These are phyloP conservation scores for Chrysanthemum makinoi DNA, from an alignment of 129 eudicot species.

Conservation along the genomic window DNA sequence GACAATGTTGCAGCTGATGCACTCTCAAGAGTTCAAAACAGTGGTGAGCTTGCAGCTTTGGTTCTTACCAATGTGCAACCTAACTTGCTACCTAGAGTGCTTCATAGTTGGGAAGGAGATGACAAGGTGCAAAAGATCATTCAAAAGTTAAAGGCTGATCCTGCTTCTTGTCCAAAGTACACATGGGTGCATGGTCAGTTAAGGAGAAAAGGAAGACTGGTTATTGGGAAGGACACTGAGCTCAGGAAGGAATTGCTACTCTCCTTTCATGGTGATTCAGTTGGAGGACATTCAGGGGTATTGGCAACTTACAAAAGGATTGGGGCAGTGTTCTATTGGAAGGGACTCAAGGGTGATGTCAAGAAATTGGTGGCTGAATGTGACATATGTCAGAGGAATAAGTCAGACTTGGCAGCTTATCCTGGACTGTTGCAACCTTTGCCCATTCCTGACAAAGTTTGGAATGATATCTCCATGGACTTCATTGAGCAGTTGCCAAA, in stretches of 20 bases:
- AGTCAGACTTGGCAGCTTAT: background rate
- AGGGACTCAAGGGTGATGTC: background rate
- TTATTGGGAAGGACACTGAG: background rate
- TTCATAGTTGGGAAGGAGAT: too few species aligned
- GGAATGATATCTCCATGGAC: conserved; percentile 7
- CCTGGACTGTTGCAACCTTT: background rate
- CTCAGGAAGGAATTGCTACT: background rate
- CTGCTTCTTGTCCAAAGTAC: too few species aligned
- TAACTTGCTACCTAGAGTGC: too few species aligned
- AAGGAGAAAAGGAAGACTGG: background rate
- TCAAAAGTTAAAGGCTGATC: too few species aligned
- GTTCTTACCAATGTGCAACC: too few species aligned
- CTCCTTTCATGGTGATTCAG: background rate
- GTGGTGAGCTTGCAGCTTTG: background rate
- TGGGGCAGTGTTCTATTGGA: background rate
- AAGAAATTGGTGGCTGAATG: background rate
- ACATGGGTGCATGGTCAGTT: background rate
- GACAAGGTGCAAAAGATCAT: too few species aligned
- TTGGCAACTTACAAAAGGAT: background rate
- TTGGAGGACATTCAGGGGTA: background rate
- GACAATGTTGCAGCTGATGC: background rate
- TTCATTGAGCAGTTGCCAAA: background rate
- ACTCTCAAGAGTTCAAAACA: background rate
- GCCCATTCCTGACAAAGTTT: background rate
- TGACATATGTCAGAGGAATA: background rate